Conservation (phyloP, 75 land plant genomes). For the Picea sitchensis region DNA sequence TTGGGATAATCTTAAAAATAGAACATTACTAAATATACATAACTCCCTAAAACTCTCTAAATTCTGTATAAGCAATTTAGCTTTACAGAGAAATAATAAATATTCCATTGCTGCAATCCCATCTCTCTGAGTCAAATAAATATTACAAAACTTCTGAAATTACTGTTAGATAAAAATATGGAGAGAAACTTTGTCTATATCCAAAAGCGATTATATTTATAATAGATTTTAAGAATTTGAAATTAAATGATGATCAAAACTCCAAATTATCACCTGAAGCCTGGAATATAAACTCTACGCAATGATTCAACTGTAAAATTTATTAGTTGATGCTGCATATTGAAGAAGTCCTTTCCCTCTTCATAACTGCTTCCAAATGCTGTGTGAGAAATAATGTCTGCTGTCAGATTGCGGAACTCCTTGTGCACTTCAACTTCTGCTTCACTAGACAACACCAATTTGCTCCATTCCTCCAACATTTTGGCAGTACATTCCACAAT, state of each 20-base stretch:
- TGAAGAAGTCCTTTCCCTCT: conserved; percentile 26
- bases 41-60: conserved; percentile 17
- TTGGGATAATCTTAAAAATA: too few species aligned
- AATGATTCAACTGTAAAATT: background rate
- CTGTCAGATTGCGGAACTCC: conserved; percentile 19
- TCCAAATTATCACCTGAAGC: background rate
- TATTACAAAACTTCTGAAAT: background rate
- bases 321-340: conserved; percentile 16
- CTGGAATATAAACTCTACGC: background rate
- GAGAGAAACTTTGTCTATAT: too few species aligned
- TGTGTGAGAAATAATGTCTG: conserved; percentile 36
- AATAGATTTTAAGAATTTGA: background rate
- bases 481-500: background rate
- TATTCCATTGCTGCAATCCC: too few species aligned
- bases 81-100: background rate
- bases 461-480: conserved; percentile 8
- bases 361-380: conserved; percentile 38
- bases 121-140: background rate
- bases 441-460: background rate
- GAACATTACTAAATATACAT: conserved; percentile 46
- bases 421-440: conserved; percentile 18
- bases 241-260: background rate
- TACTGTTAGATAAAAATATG: background rate
- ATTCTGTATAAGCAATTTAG: background rate
- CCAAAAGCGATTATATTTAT: background rate